Evolutionary conservation across 108 stramenopile species (phyloP).

Genomic region (Nitzschia sp.): DNA sequence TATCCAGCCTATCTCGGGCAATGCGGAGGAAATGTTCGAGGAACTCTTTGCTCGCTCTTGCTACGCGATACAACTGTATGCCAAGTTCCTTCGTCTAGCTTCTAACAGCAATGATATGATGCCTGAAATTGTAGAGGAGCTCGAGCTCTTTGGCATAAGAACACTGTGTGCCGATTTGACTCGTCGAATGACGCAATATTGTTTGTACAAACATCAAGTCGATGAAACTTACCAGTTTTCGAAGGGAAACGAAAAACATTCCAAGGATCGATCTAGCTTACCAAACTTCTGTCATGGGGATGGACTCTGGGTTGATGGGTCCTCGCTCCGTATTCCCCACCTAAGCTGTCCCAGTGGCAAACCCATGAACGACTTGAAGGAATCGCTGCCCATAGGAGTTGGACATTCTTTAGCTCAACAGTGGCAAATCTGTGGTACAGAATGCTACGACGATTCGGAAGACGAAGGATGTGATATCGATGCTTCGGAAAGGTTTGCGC

Average conservation of each 20-base stretch:
- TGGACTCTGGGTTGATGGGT: not conserved
- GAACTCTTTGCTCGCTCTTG: slow-evolving; percentile 38
- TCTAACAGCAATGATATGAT: not conserved
- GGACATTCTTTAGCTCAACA: slow-evolving; percentile 36
- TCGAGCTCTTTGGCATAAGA: slow-evolving; percentile 28
- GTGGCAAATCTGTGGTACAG: slow-evolving; percentile 38
- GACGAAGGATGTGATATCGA: not conserved
- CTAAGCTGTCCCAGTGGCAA: slow-evolving; percentile 33
- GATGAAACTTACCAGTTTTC: slow-evolving; percentile 29
- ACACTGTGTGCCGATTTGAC: slow-evolving; percentile 45
- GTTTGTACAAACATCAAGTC: slow-evolving; percentile 36
- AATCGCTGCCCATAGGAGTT: slow-evolving; percentile 26
- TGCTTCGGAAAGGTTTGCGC: slow-evolving; percentile 12
- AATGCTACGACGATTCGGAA: slow-evolving; percentile 29
- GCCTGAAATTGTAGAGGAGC: slow-evolving; percentile 4
- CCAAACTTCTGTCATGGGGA: not conserved
- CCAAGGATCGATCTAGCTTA: not conserved
- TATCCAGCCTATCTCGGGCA: slow-evolving; percentile 29
- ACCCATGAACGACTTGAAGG: slow-evolving; percentile 35
- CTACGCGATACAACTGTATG: slow-evolving; percentile 31
- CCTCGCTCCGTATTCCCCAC: not conserved
- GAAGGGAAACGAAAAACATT: not conserved
- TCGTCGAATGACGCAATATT: slow-evolving; percentile 43
- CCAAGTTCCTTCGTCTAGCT: slow-evolving; percentile 32
- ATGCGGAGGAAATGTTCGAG: slow-evolving; percentile 40